A percentile compares a stretch with the other conserved stretches of the same genome.
phyloP scores from a whole-genome alignment of 192 early-diverging fungal genomes.

The Mortierella claussenii region DNA sequence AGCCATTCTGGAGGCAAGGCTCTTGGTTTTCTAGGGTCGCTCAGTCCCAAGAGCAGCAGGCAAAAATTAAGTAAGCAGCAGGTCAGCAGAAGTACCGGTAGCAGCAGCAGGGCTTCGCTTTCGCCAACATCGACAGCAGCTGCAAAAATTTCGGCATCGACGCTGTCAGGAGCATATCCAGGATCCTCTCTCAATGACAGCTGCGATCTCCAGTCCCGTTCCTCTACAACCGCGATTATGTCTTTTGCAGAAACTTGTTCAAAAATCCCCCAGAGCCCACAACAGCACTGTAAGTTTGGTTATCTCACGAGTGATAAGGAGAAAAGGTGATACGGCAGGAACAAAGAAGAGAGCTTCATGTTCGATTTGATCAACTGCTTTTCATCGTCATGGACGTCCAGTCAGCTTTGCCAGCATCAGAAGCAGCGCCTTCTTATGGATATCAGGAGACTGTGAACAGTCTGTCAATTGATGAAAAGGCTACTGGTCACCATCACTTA shows the following conservation, averaged over 20 bases:
- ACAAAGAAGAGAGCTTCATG: too few relatives aligned
- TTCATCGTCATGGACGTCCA: slow-evolving; percentile 30
- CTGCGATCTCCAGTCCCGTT: too few relatives aligned
- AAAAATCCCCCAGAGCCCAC: too few relatives aligned
- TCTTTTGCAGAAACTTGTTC: too few relatives aligned
- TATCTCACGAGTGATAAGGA: too few relatives aligned
- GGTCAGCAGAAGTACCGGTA: not conserved
- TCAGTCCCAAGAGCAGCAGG: slow-evolving; percentile 32
- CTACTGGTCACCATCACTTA: not conserved
- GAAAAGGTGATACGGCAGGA: too few relatives aligned
- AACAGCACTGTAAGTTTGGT: too few relatives aligned
- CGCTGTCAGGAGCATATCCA: too few relatives aligned
- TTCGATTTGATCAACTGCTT: slow-evolving; percentile 24
- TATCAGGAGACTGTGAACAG: slow-evolving; percentile 12
- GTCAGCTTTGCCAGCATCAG: not conserved
- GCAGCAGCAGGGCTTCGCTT: too few relatives aligned
- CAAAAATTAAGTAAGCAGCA: slow-evolving; percentile 14
- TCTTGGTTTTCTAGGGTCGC: slow-evolving; percentile 27
- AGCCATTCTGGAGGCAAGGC: slow-evolving; percentile 10
- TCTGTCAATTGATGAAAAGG: slow-evolving; percentile 1
- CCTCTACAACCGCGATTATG: too few relatives aligned
- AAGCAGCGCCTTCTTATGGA: too few relatives aligned
- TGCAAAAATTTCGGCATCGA: not conserved
- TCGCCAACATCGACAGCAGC: not conserved
- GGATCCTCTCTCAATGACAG: too few relatives aligned